phyloP scores from a whole-genome alignment of 2,329 filamentous ascomycete species.

The Fusarium sp. region DNA sequence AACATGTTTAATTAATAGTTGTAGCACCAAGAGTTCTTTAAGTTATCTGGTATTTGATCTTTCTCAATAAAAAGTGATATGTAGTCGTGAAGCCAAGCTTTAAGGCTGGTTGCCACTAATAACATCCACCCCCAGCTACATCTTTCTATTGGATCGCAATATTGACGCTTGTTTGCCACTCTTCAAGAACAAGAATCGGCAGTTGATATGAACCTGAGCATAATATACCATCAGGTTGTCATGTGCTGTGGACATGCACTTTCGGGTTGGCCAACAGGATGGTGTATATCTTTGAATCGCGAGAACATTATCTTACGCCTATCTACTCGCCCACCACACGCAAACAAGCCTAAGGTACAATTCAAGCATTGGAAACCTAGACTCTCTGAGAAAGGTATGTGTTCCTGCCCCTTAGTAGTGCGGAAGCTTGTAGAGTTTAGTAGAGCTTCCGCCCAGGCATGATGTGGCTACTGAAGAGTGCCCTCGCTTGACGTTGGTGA shows the following conservation, averaged over 20 bases:
- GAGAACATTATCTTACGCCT: too few species aligned
- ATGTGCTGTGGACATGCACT: neutral
- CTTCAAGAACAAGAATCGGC: slow-evolving; percentile 1
- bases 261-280: too few species aligned
- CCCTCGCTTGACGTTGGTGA: too few species aligned
- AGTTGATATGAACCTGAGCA: neutral
- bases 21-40: accelerated
- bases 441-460: too few species aligned
- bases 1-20: accelerated
- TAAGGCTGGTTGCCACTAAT: slow-evolving; percentile 15
- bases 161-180: slow-evolving; percentile 25
- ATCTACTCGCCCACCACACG: too few species aligned
- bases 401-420: too few species aligned
- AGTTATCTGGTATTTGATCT: neutral
- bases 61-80: neutral
- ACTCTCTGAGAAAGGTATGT: too few species aligned
- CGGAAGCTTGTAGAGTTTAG: too few species aligned
- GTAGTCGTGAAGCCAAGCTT: neutral
- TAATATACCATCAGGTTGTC: neutral
- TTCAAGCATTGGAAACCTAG: too few species aligned
- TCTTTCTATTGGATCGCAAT: slow-evolving; percentile 23
- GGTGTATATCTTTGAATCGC: too few species aligned
- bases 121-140: neutral
- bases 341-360: too few species aligned
- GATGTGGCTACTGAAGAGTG: too few species aligned